These are phyloP conservation scores for Entomortierella chlamydospora DNA, from an alignment of 192 early-diverging fungal genomes.

Conservation along the genomic window DNA sequence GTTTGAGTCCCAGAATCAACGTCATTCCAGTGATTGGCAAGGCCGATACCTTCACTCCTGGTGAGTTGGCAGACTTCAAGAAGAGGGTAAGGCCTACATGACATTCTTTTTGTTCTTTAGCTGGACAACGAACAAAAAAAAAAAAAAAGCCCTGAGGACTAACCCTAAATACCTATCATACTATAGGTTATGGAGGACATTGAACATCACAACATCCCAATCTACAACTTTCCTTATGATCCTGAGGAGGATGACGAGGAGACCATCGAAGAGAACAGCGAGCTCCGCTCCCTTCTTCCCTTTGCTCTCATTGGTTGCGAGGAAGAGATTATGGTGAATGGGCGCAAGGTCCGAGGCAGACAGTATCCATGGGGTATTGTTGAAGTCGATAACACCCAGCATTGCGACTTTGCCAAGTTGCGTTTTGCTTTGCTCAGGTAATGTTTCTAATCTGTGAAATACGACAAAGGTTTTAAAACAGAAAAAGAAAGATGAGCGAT, in stretches of 20 bases:
- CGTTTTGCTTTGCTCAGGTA: constrained; percentile 90
- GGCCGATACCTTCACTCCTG: constrained; percentile 90
- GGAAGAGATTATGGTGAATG: constrained; percentile 85
- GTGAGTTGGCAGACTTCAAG: constrained; percentile 91
- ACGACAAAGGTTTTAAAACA: background rate
- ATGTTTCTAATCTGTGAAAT: background rate
- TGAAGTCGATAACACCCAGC: constrained; percentile 96
- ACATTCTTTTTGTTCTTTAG: background rate
- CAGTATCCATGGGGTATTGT: constrained; percentile 97
- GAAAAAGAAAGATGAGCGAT: background rate
- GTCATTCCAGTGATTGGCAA: constrained; percentile 97
- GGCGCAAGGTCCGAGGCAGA: constrained; percentile 91
- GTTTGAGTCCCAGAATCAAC: constrained; percentile 91
- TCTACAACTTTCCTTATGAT: constrained; percentile 98
- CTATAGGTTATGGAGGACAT: constrained; percentile 96
- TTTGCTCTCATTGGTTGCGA: constrained; percentile 98
- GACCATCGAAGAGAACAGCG: constrained; percentile 97
- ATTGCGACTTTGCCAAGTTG: constrained; percentile 96
- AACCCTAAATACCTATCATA: background rate
- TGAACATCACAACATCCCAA: constrained; percentile 92
- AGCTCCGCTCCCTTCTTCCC: constrained; percentile 90
- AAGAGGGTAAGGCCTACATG: constrained; percentile 77
- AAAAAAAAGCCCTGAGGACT: background rate
- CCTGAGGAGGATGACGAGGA: constrained; percentile 99
- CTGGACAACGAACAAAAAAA: no score